Base-by-base conservation (phyloP, 768 basidiomycete species). In the Xanthoconium stramineum region DNA sequence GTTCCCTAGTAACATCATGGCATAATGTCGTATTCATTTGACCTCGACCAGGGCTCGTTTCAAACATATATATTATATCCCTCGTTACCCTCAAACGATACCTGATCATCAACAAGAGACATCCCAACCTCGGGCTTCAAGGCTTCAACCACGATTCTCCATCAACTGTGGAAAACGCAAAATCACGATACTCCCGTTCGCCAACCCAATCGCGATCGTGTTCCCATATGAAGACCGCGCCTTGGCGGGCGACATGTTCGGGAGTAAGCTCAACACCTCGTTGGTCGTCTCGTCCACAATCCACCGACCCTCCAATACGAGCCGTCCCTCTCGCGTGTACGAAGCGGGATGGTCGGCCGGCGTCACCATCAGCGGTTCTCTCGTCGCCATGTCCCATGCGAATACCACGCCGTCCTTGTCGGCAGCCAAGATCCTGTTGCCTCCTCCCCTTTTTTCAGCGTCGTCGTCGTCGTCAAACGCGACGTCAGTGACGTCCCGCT, bases 111-210 rank as follows among this genome's bases (percentile, higher is more conserved):
- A 4, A 24, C 24, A 4, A 24, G 24, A 24, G 24, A 24, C 4
- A 4, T 24, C 24, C 24, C 24, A 24, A 4, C 24, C 24, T 24
- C 24, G 24, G 24, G 24, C 2, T 24, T 24, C 24, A 24, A 24
- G 24, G 24, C 24, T 24, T 24, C 24, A 24, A 24, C 24, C 24
- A 24, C 24, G 24, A 15, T 13, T 12, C 24, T 2, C 15, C 36
- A n/a, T 20, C 60, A 56, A 5, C 30, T 17, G 32, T 50, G 67
- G 69, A 57, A 70, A 70, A 2, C 38, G 58, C 50, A 70, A 0
- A 24, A 70, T 61, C n/a, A 70, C 61, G 15, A 70, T 59, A 17
- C 68, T 59, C 51, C 69, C 69, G 14, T 67, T 70, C 14, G 62
- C 68, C 43, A 70, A 47, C 19, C 69, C 69, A 35, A 70, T 62